Evolutionary conservation across 2,329 filamentous ascomycete species (phyloP), one percentile per base, ranked within the genome.

Genomic region (Aspergillus amoenus): DNA sequence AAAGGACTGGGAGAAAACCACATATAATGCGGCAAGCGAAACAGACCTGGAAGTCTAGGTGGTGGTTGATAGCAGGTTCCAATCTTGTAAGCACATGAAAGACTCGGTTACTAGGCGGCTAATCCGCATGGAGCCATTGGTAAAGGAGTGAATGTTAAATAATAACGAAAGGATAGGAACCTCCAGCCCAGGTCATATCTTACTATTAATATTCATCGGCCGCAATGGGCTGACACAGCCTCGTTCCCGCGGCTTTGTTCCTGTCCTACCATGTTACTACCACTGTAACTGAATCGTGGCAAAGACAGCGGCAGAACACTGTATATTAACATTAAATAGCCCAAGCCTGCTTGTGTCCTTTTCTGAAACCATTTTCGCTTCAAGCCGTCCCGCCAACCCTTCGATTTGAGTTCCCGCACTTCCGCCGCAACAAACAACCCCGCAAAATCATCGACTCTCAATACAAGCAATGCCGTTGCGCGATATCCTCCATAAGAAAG

Each of bases 401-500:
- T 37, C 12, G 37, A 18, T 18, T 45, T 34, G 44, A 48, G 46
- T 49, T 56, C 53, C 27, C 40, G 39, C 50, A 52, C 52, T 45
- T 55, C 57, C 42, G 53, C 48, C 46, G 45, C 51, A 51, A 60
- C 51, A 52, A 55, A 46, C 52, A 48, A 43, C 46, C 50, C 50
- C 53, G 17, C 54, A 30, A 44, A 39, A 30, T n/a, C 12, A 49
- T 47, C 18, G 59, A 32, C 32, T 18, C 21, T 47, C 17, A 50
- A 11, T 34, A 48, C 45, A 52, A 63, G 66, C 56, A n/a, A 88
- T 87, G 82, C 78, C 83, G 60, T 74, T 88, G 59, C 81, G 79
- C 68, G 81, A 86, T 64, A 71, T 88, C 27, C 75, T 89, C 57
- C 86, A 83, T 71, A 88, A 86, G 76, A 86, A 85, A 67, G 82